These are phyloP conservation scores for Acephala macrosclerotiorum DNA, from an alignment of 2,329 filamentous ascomycete genomes.

Conservation along the genomic window DNA sequence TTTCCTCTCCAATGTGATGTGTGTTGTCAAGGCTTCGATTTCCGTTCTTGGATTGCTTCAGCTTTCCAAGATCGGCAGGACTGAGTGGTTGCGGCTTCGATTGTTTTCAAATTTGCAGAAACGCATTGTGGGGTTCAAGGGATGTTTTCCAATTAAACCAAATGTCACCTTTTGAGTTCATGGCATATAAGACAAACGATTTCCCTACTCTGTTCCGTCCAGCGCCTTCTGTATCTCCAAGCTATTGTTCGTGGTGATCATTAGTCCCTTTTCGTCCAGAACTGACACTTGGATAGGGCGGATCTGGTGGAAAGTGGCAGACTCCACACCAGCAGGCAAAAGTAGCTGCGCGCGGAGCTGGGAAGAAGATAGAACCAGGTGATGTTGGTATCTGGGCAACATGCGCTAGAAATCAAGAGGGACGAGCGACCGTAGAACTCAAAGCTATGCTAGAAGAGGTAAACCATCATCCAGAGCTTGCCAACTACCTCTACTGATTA, in stretches of 20 bases:
- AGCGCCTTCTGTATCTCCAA: neutral
- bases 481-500: neutral
- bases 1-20: no score
- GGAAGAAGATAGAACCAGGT: constrained; percentile 65
- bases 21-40: no score
- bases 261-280: neutral
- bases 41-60: no score
- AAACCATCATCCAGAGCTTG: constrained; percentile 34
- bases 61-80: neutral
- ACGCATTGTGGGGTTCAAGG: neutral
- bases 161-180: neutral
- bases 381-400: constrained; percentile 82
- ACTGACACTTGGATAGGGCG: constrained; percentile 44
- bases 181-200: neutral
- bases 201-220: neutral
- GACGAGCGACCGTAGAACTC: constrained; percentile 73
- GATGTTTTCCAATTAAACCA: neutral
- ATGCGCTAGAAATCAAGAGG: constrained; percentile 75
- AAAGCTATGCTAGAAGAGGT: constrained; percentile 72
- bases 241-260: neutral
- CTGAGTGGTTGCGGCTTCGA: neutral
- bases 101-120: neutral
- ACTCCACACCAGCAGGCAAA: constrained; percentile 65
- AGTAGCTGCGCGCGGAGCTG: constrained; percentile 50
- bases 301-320: constrained; percentile 65